Evolutionary conservation across 2,329 filamentous ascomycete genomes (phyloP).

Genomic region (Fusarium sp.): DNA sequence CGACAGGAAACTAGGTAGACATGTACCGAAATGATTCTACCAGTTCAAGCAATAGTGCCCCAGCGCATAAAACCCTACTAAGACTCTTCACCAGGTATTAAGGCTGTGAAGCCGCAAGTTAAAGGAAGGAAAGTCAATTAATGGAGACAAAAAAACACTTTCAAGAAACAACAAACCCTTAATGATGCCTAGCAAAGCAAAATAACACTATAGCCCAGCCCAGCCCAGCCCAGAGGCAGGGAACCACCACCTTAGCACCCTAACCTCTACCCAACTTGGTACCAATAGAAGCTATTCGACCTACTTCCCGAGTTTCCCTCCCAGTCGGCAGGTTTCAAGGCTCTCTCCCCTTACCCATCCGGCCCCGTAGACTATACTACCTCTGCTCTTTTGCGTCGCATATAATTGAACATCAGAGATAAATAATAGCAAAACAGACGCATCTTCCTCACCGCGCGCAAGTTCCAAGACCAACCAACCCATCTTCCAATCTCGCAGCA

Average conservation of each 20-base stretch:
- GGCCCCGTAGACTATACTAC: not conserved
- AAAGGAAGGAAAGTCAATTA: slow-evolving; percentile 26
- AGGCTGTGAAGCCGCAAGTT: not conserved
- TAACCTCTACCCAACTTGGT: not conserved
- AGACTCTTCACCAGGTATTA: not conserved
- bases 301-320: not conserved
- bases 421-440: slow-evolving; percentile 17
- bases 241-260: slow-evolving; percentile 6
- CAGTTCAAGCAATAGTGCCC: not conserved
- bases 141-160: slow-evolving; percentile 24
- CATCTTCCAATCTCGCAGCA: slow-evolving; percentile 32
- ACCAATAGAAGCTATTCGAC: not conserved
- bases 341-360: not conserved
- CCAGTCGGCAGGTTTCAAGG: not conserved
- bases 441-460: slow-evolving; percentile 14
- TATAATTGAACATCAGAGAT: not conserved
- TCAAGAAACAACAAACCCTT: slow-evolving; percentile 24
- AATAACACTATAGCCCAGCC: slow-evolving; percentile 5
- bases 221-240: slow-evolving; percentile 3
- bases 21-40: not conserved
- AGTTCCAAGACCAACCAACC: slow-evolving; percentile 29
- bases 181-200: slow-evolving; percentile 18
- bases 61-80: not conserved
- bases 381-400: not conserved
- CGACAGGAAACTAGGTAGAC: not conserved